phyloP scores from a whole-genome alignment of 805 yeast genomes.

The Teunomyces pallodes region DNA sequence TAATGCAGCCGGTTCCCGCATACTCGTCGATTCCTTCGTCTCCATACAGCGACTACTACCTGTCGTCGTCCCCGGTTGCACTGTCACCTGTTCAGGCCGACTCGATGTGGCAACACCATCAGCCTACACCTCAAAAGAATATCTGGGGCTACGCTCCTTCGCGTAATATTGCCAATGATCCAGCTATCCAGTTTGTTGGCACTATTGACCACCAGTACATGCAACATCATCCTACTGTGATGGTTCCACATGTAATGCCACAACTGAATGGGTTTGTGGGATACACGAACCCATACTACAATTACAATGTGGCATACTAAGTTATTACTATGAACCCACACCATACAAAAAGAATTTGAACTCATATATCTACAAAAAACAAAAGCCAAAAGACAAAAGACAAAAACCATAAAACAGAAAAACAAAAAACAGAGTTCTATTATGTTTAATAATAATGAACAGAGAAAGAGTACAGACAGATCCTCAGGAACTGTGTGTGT shows the following conservation, averaged over 20 bases:
- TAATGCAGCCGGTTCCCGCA: not conserved
- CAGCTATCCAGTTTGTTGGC: slow-evolving; percentile 20
- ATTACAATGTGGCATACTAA: slow-evolving; percentile 25
- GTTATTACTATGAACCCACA: not conserved
- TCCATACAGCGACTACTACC: slow-evolving; percentile 10
- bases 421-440: not conserved
- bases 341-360: not conserved
- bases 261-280: slow-evolving; percentile 25
- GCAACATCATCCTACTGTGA: slow-evolving; percentile 4
- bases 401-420: slow-evolving; percentile 2
- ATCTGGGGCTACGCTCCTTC: slow-evolving; percentile 26
- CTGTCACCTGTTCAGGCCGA: slow-evolving; percentile 20
- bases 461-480: too few relatives aligned
- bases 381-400: not conserved
- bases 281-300: slow-evolving; percentile 37
- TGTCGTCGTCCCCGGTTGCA: slow-evolving; percentile 19
- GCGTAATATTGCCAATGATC: slow-evolving; percentile 12
- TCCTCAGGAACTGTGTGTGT: not conserved
- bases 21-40: slow-evolving; percentile 2
- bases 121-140: slow-evolving; percentile 7
- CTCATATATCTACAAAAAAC: not conserved
- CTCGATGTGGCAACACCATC: slow-evolving; percentile 5
- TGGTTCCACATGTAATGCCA: slow-evolving; percentile 5
- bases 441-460: too few relatives aligned
- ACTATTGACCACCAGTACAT: slow-evolving; percentile 7